Evolutionary conservation across 345 rosid species (phyloP).

Genomic region (Eucalyptus sp.): DNA sequence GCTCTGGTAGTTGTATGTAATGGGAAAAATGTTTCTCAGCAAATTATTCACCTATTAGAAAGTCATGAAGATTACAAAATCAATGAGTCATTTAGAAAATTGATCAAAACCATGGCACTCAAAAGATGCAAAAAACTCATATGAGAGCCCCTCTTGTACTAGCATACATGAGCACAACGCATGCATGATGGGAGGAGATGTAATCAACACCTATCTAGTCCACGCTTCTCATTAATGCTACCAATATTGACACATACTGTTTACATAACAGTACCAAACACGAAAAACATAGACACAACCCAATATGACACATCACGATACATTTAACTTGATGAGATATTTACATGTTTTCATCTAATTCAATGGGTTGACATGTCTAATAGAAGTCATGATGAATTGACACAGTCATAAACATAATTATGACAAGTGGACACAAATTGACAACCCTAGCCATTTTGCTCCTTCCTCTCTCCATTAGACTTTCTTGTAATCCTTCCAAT

Average conservation of each 20-base stretch:
- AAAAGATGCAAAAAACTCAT: too few relatives aligned
- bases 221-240: too few relatives aligned
- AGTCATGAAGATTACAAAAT: too few relatives aligned
- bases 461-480: not conserved
- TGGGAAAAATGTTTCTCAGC: fast-evolving
- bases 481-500: not conserved
- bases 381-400: not conserved
- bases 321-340: not conserved
- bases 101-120: too few relatives aligned
- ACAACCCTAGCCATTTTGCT: not conserved
- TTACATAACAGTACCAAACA: not conserved
- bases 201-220: too few relatives aligned
- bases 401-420: not conserved
- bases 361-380: not conserved
- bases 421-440: not conserved
- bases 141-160: too few relatives aligned
- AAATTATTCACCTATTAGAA: too few relatives aligned
- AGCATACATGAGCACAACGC: not conserved
- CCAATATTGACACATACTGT: not conserved
- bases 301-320: not conserved
- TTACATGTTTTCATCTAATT: not conserved
- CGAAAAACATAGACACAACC: not conserved
- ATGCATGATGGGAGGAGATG: fast-evolving
- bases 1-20: too few relatives aligned
- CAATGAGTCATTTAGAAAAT: too few relatives aligned